Evolutionary conservation across 1,284 basidiomycete genomes (phyloP), one percentile per base, ranked within the genome.

Genomic region (Cystobasidiaceae sp.): DNA sequence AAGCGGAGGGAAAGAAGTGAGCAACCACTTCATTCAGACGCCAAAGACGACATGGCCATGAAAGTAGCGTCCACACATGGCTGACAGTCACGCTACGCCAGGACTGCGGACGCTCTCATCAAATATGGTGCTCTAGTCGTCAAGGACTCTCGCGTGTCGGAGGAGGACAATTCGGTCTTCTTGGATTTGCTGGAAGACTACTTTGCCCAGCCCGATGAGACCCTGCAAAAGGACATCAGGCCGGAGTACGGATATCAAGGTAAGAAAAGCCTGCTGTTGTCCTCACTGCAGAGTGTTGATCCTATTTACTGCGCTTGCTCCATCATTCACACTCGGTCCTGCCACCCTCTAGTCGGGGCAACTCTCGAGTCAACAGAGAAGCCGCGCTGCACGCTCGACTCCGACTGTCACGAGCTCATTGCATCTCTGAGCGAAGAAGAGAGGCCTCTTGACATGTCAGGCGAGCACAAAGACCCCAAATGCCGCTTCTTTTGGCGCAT

Each of bases 351-450:
- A 68, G 68, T 70, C 28, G 71, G 71, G 21, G 70, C 68, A 0
- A 71, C 90, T 0, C 83, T 93, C 21, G 91, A 93, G 78, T 90
- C 92, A 75, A 94, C 90, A 0, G 91, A 94, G 78, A 91, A 90
- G 74, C 73, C 48, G 72, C 79, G 71, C 77, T 80, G 70, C 69
- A 71, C 34, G 54, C 65, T 68, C 8, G 82, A 89, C 72, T 85
- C 87, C 67, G 83, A 86, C 7, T 90, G 88, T 72, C 79, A 88
- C 49, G 79, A 80, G 51, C 79, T 90, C 50, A 90, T 90, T 68
- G 82, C 83, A 58, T 80, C 80, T 1, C 80, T 94, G 23, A 87
- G 87, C 41, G 84, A 85, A 1, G 78, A 81, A 0, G 89, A 94
- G 74, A 78, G 92, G 34, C 91, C 92, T 2, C 76, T 94, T 49